Conservation (phyloP, 2,329 filamentous ascomycete genomes). For the Alternaria viburni region DNA sequence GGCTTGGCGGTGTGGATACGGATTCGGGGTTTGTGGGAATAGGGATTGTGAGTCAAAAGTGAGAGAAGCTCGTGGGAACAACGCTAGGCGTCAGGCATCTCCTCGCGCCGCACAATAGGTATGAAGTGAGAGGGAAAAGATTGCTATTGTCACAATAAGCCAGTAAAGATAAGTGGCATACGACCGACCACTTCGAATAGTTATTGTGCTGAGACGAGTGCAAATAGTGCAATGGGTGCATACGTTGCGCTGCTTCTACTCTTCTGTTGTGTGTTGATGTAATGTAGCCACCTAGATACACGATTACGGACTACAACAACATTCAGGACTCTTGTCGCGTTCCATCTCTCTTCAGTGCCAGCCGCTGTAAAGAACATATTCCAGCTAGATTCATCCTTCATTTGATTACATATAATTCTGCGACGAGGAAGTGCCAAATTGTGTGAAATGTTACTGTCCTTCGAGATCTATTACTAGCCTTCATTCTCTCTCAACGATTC, state of each 20-base stretch:
- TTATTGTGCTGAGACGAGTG: not conserved
- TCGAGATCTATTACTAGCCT: not conserved
- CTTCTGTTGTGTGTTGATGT: not conserved
- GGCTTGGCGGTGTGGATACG: not conserved
- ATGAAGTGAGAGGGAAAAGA: not conserved
- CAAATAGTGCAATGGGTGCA: not conserved
- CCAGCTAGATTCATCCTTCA: not conserved
- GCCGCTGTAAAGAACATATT: not conserved
- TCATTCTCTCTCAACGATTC: not conserved
- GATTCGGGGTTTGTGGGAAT: not conserved
- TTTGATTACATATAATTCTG: not conserved
- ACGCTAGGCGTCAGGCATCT: not conserved
- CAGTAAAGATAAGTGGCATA: not conserved
- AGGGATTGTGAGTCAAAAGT: not conserved
- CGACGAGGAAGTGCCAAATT: not conserved
- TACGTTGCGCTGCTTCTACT: not conserved
- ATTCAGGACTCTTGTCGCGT: not conserved
- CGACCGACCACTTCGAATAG: not conserved
- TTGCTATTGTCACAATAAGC: not conserved
- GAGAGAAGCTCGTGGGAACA: not conserved
- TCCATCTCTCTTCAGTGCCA: not conserved
- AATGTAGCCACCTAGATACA: not conserved
- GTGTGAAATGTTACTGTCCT: not conserved
- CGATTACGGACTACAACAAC: not conserved
- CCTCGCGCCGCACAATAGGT: not conserved